These are phyloP conservation scores for Colletotrichum karsti DNA, from an alignment of 2,329 filamentous ascomycete genomes.

Conservation along the genomic window DNA sequence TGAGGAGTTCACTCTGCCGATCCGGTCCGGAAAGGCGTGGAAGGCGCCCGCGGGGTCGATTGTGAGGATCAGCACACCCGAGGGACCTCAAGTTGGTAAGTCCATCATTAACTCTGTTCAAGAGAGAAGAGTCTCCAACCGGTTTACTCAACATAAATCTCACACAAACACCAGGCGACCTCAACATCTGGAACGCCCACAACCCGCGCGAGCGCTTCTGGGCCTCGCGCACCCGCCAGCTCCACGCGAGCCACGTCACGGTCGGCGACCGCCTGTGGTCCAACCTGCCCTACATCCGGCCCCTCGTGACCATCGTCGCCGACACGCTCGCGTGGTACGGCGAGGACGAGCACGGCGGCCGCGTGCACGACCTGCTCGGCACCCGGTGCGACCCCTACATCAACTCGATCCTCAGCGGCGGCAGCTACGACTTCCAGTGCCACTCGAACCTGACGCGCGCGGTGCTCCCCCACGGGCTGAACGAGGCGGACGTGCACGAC, in stretches of 20 bases:
- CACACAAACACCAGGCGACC: conserved; percentile 69
- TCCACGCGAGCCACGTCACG: conserved; percentile 79
- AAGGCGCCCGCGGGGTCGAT: conserved; percentile 73
- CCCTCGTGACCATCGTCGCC: conserved; percentile 73
- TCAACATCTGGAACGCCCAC: conserved; percentile 82
- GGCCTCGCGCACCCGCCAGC: conserved; percentile 80
- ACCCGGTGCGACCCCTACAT: conserved; percentile 89
- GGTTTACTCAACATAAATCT: no score
- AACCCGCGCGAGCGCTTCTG: conserved; percentile 86
- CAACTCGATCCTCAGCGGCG: conserved; percentile 74
- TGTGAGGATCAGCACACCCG: conserved; percentile 77
- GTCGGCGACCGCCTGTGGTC: conserved; percentile 82
- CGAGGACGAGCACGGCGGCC: conserved; percentile 68
- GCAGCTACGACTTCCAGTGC: conserved; percentile 81
- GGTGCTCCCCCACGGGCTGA: conserved; percentile 72
- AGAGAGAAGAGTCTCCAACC: no score
- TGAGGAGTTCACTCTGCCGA: conserved; percentile 70
- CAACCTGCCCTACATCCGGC: conserved; percentile 78
- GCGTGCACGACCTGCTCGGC: conserved; percentile 81
- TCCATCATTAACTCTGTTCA: conserved; percentile 3
- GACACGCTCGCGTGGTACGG: conserved; percentile 74
- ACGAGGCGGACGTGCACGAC: conserved; percentile 82
- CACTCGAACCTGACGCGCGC: conserved; percentile 83
- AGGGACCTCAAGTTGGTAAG: conserved; percentile 77
- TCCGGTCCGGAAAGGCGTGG: conserved; percentile 80